Conservation (phyloP, 2,329 filamentous ascomycete species). For the Colletotrichum shisoi region DNA sequence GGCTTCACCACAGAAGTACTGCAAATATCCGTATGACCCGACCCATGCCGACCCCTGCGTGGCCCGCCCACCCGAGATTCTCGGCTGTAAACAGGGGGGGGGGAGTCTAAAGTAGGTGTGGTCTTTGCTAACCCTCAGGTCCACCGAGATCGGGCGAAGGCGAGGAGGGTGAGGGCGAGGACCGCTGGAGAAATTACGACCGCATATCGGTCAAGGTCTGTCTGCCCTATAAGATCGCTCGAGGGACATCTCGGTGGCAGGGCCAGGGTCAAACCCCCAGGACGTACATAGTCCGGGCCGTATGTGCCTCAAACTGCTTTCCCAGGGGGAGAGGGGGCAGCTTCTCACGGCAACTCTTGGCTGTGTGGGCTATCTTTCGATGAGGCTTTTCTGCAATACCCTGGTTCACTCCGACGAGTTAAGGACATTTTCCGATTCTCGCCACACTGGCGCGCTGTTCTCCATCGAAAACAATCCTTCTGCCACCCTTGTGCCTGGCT, state of each 20-base stretch:
- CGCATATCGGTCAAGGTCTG: background rate
- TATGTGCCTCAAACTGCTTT: no score
- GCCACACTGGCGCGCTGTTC: conserved; percentile 17
- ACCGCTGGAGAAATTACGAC: conserved; percentile 6
- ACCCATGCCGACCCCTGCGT: background rate
- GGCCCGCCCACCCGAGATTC: no score
- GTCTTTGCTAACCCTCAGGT: background rate
- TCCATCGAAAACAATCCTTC: background rate
- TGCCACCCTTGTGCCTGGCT: background rate
- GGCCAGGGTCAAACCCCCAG: background rate
- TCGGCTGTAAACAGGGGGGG: background rate
- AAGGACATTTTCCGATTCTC: background rate
- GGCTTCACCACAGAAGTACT: background rate
- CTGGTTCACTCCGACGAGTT: background rate
- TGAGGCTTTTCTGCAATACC: background rate
- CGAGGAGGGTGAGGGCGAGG: background rate
- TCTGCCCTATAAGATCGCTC: conserved; percentile 6
- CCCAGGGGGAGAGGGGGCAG: no score
- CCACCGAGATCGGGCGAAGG: conserved; percentile 3
- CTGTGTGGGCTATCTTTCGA: background rate
- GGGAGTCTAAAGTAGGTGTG: no score
- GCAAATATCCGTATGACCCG: background rate
- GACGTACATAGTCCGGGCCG: no score
- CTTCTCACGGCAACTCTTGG: no score
- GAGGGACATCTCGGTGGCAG: background rate